Base-by-base conservation (phyloP, 2,329 filamentous ascomycete genomes). In the Allantophomopsis lycopodina region DNA sequence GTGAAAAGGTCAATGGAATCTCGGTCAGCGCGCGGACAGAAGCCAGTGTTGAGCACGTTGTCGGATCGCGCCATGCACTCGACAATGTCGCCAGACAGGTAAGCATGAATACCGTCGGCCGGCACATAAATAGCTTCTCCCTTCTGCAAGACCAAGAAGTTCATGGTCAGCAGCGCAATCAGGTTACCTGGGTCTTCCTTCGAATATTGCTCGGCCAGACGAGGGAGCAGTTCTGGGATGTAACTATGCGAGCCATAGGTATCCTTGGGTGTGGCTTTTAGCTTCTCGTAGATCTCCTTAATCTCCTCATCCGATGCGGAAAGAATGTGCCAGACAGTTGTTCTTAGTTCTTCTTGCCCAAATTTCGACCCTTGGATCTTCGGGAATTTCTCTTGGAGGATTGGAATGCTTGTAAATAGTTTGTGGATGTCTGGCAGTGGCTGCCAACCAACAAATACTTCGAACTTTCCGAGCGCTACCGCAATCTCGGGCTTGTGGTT, bases 31-130 rank as follows among this genome's bases (percentile, higher is more conserved):
- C 65, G 64, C 0, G 81, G 79, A 48, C 79, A 86, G 62, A 88
- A 84, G 0, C 82, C 81, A 0, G 73, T 75, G 55, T 83, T 83
- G 37, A 87, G 64, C 2, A 87, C 80, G 48, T 96, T 96, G 69
- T 96, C 89, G n/a, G 84, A 93, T 6, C 85, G 81, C 0, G 89
- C 89, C 89, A 96, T 96, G 69, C 89, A 96, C 63, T 96, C 89
- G 56, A 96, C 32, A 34, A 96, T 94, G 55, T 96, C 88, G 40
- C 84, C 84, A 1, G 79, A 84, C 32, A 91, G 65, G 60, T 96
- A 96, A 39, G 89, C 89, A 58, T 96, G 89, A 52, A 96, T 95
- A 53, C 95, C 89, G 55, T 96, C 88, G 7, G 91, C 89, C 49
- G 85, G 83, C 18, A 96, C 71, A 63, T 94, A 96, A 64, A 96